Base-by-base conservation (phyloP, 2,329 filamentous ascomycete species). In the Aciculosporium take region DNA sequence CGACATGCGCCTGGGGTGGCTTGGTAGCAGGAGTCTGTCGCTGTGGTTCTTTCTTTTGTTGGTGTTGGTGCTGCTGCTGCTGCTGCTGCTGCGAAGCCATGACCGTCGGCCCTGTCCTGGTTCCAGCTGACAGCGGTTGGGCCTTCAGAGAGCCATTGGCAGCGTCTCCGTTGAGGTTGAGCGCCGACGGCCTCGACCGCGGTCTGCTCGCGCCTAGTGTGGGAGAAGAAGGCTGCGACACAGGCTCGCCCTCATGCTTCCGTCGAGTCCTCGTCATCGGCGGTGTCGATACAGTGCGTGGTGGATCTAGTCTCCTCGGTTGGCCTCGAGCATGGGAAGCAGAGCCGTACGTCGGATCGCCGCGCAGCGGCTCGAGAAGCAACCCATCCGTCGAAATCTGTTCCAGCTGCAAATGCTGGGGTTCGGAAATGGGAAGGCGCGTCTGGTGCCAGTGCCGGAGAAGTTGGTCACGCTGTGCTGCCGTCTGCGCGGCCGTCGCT, bases 141-240 rank as follows among this genome's bases (percentile, higher is more conserved):
- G 40, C 44, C 34, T 44, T 40, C 18, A 41, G 7, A 13, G 20
- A 31, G 44, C 47, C 35, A 28, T 51, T 36, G 2, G 40, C n/a
- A 4, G 49, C 49, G 12, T 61, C 58, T 5, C 53, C 39, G 6
- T 64, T 62, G n/a, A 71, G 52, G n/a, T 69, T 63, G 3, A 72
- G 53, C 7, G 67, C 62, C 1, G 61, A 51, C 8, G 68, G 69
- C 2, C 62, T 63, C 2, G 58, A 53, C 4, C 58, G 49, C 1
- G 67, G 63, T 32, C 71, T 66, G 49, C 68, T 69, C 0, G 72
- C 73, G 49, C 71, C 69, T 17, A 71, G 64, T 15, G 70, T 61
- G 5, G 61, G 62, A 0, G 62, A 56, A 2, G 58, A 52, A 9
- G 51, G 34, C 9, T 55, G 52, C 0, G 55, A 51, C 1, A 53